Evolutionary conservation across 2,329 filamentous ascomycete species (phyloP), one percentile per base, ranked within the genome.

Genomic region (Botrytis hyacinthi): DNA sequence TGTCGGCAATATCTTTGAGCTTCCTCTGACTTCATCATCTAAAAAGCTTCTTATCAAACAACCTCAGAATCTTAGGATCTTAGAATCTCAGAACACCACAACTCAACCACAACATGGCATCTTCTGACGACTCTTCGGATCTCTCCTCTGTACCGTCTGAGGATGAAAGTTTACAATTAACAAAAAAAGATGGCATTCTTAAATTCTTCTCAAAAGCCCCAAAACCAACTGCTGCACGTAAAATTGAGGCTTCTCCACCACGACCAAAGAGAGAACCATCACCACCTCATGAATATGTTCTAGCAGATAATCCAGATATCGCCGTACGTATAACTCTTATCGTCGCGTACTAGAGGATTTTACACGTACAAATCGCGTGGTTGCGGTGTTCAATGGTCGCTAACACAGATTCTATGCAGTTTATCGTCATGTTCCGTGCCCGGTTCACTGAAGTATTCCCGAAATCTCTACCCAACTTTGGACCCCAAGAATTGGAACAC

Each of bases 371-470:
- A 79, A 81, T 86, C 86, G 86, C 87, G 87, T 86, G 48, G 76
- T 76, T 78, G 77, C 81, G 77, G 78, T 78, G 79, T 75, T 74
- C 74, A 72, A 76, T 76, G 9, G 75, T 74, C 72, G 75, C 80
- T 81, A 77, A 80, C 73, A 79, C 82, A 83, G 81, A 69, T 77
- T 80, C 80, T 78, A 78, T 78, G 75, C 79, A 98, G 94, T 98
- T 99, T 84, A 93, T 99, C 83, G 94, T 98, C 78, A 98, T 97
- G 93, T 99, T 98, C 84, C 91, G 95, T 82, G 92, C 93, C 83
- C 93, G 96, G 80, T 98, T 99, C 83, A 91, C 88, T 83, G 94
- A 97, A 75, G 92, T 90, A 75, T 96, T 99, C 78, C 92, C 95
- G 66, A 92, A 94, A 83, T 96, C 94, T 46, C 87, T 97, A 51